These are phyloP conservation scores for Cladophialophora immunda DNA, from an alignment of 2,329 filamentous ascomycete species.

Conservation along the genomic window DNA sequence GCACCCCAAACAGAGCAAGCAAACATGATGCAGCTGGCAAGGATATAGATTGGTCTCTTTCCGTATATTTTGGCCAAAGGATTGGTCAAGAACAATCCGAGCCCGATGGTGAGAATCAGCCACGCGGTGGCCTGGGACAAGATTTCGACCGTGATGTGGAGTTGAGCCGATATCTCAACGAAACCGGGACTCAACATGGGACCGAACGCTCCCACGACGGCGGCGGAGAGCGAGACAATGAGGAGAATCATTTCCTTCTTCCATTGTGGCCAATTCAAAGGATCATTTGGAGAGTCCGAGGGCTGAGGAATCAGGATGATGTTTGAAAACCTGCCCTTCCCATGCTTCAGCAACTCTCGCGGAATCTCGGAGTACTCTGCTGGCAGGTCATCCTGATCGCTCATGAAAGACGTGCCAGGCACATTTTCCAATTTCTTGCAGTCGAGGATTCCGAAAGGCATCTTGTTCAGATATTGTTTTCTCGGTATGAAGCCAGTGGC, in stretches of 20 bases:
- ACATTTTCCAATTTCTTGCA: constrained; percentile 44
- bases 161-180: constrained; percentile 51
- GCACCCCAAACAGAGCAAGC: constrained; percentile 50
- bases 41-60: constrained; percentile 53
- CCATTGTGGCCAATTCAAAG: constrained; percentile 50
- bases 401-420: constrained; percentile 45
- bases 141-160: constrained; percentile 37
- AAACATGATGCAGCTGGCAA: constrained; percentile 47
- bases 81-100: constrained; percentile 51
- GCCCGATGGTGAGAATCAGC: constrained; percentile 43
- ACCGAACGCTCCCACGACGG: constrained; percentile 61
- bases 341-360: constrained; percentile 43
- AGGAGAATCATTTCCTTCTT: constrained; percentile 57
- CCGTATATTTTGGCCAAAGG: constrained; percentile 53
- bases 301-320: constrained; percentile 42
- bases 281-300: constrained; percentile 44
- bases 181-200: constrained; percentile 63
- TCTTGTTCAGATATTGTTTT: constrained; percentile 15
- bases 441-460: constrained; percentile 46
- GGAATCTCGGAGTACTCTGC: constrained; percentile 54
- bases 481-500: neutral
- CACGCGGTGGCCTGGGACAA: constrained; percentile 34
- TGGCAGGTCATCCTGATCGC: constrained; percentile 52
- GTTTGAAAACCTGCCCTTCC: constrained; percentile 40
- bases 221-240: constrained; percentile 57